Percentiles rank a stretch among this genome's conserved stretches.
phyloP scores from a whole-genome alignment of 2,329 filamentous ascomycete species.

The Ceratocystis huliohia region DNA sequence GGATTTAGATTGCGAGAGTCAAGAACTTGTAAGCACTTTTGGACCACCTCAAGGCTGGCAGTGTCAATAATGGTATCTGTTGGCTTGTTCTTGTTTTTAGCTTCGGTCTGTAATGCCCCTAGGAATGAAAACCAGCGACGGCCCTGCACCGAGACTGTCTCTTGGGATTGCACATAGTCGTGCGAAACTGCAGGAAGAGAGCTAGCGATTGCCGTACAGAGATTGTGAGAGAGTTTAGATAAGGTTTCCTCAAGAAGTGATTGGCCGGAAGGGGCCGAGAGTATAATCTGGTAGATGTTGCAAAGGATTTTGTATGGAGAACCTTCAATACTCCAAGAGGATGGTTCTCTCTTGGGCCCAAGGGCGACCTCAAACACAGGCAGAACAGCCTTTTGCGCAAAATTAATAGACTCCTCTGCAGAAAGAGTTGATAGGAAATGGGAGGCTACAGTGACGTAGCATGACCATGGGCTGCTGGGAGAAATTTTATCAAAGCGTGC shows the following conservation, averaged over 20 bases:
- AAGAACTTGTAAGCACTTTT: slow-evolving; percentile 32
- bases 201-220: slow-evolving; percentile 56
- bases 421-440: slow-evolving; percentile 38
- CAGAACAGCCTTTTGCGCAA: slow-evolving; percentile 40
- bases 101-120: slow-evolving; percentile 23
- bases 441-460: slow-evolving; percentile 55
- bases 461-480: slow-evolving; percentile 60
- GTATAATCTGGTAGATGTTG: slow-evolving; percentile 13
- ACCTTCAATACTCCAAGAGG: slow-evolving; percentile 24
- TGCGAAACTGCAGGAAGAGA: slow-evolving; percentile 74
- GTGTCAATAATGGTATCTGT: slow-evolving; percentile 29
- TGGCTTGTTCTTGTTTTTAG: slow-evolving; percentile 19
- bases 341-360: slow-evolving; percentile 33
- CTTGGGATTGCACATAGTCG: slow-evolving; percentile 61
- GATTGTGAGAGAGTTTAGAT: slow-evolving; percentile 32
- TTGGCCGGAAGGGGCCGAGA: background rate
- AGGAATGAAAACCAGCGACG: slow-evolving; percentile 48
- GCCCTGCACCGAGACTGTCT: slow-evolving; percentile 51
- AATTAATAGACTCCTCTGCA: slow-evolving; percentile 33
- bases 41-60: slow-evolving; percentile 23
- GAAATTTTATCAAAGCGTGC: slow-evolving; percentile 60
- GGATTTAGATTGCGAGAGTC: slow-evolving; percentile 43
- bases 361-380: slow-evolving; percentile 45
- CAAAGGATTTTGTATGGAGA: slow-evolving; percentile 18
- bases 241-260: slow-evolving; percentile 24